Percentiles rank a stretch among this genome's conserved stretches.
These are phyloP conservation scores for Mycena indigotica DNA, from an alignment of 768 basidiomycete genomes.

Conservation along the genomic window DNA sequence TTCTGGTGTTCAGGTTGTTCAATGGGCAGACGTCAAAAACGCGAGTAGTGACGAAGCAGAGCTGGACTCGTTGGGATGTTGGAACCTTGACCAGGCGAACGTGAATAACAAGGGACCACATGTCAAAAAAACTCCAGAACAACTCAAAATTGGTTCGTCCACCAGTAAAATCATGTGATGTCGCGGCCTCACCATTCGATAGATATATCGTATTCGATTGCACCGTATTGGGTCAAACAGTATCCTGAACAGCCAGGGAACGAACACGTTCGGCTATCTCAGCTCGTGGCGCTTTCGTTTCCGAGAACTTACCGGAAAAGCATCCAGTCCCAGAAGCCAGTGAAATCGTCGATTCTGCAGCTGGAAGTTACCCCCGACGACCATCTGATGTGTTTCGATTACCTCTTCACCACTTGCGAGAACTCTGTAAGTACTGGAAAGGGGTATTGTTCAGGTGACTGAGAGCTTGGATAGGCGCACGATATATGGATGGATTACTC, in stretches of 20 bases:
- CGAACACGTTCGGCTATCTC: background rate
- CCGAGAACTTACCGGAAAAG: background rate
- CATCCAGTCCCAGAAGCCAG: background rate
- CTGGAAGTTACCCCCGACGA: background rate
- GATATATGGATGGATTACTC: conserved; percentile 25
- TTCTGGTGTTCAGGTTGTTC: conserved; percentile 34
- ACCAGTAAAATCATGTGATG: conserved; percentile 10
- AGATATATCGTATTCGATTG: conserved; percentile 11
- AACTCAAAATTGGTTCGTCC: conserved; percentile 14
- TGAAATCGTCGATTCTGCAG: background rate
- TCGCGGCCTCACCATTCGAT: background rate
- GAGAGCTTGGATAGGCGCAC: background rate
- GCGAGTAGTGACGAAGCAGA: conserved; percentile 17
- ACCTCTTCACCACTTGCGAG: background rate
- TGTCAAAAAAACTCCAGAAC: background rate
- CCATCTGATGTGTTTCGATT: conserved; percentile 8
- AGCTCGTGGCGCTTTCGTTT: background rate
- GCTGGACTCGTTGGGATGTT: conserved; percentile 18
- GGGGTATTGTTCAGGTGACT: background rate
- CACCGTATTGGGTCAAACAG: conserved; percentile 2
- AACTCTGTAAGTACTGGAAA: conserved; percentile 8
- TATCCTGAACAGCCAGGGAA: conserved; percentile 1
- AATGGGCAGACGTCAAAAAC: conserved; percentile 40
- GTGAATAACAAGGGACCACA: conserved; percentile 5
- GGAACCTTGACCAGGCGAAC: conserved; percentile 18